Percentiles rank a stretch among this genome's conserved stretches.
These are phyloP conservation scores for Psilocybe tampanensis DNA, from an alignment of 768 basidiomycete genomes.

Conservation along the genomic window DNA sequence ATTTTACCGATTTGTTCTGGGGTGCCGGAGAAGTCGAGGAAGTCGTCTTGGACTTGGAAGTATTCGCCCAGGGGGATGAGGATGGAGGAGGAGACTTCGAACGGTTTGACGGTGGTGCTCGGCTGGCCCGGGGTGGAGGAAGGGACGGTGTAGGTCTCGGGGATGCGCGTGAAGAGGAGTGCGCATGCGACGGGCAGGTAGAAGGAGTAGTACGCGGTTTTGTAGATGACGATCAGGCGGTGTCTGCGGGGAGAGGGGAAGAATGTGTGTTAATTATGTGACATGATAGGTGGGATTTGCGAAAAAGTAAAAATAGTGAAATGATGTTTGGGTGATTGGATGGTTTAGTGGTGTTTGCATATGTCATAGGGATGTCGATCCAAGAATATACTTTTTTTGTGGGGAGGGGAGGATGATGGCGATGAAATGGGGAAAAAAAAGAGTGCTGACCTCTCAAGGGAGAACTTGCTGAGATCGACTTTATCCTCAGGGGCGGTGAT, in stretches of 20 bases:
- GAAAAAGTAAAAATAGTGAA: not conserved
- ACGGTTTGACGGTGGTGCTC: conserved; percentile 19
- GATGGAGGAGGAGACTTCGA: conserved; percentile 72
- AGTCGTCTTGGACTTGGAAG: conserved; percentile 99
- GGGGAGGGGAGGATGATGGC: not conserved
- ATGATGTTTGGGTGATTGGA: not conserved
- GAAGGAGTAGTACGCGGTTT: conserved; percentile 98
- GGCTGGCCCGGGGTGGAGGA: conserved; percentile 11
- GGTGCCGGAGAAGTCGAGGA: conserved; percentile 88
- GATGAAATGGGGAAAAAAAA: not conserved
- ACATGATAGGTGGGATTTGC: too few species aligned
- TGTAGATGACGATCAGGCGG: conserved; percentile 92
- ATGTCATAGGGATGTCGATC: too few species aligned
- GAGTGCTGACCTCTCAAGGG: conserved; percentile 68
- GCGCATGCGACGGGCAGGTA: conserved; percentile 97
- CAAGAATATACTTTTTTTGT: not conserved
- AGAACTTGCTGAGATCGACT: conserved; percentile 89
- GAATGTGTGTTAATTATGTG: not conserved
- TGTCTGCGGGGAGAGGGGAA: conserved; percentile 56
- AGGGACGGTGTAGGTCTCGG: conserved; percentile 43
- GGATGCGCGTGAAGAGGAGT: conserved; percentile 75
- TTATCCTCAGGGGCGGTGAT: conserved; percentile 92
- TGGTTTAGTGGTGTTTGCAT: not conserved
- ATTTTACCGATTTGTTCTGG: conserved; percentile 95
- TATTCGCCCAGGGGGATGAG: conserved; percentile 94